These are phyloP conservation scores for Xerocomus brunneocitrinus DNA, from an alignment of 768 basidiomycete genomes.

Conservation along the genomic window DNA sequence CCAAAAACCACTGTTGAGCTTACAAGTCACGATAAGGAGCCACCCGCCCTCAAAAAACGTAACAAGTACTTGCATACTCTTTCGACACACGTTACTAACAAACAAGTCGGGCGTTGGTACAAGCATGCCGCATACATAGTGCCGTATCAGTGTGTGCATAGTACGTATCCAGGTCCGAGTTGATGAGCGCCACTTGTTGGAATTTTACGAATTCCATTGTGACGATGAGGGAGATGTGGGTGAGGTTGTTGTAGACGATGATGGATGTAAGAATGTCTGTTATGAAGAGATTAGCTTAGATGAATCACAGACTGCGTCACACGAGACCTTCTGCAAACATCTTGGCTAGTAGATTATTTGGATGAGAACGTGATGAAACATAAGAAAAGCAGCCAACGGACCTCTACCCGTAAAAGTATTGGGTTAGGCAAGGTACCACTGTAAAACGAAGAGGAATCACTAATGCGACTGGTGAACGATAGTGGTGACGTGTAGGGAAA, in stretches of 20 bases:
- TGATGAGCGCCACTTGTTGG: conserved; percentile 96
- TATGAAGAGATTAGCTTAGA: conserved; percentile 5
- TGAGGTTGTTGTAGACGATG: conserved; percentile 98
- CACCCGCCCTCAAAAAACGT: too few species aligned
- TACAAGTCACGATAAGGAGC: too few species aligned
- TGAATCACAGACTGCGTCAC: not conserved
- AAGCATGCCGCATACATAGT: too few species aligned
- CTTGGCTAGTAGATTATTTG: conserved; percentile 44
- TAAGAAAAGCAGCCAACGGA: conserved; percentile 28
- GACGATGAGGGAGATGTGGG: conserved; percentile 97
- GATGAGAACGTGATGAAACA: not conserved
- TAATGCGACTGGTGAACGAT: conserved; percentile 20
- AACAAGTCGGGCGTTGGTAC: too few species aligned
- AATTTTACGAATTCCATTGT: conserved; percentile 99
- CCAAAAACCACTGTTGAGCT: too few species aligned
- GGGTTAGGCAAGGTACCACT: conserved; percentile 86
- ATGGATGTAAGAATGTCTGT: conserved; percentile 96
- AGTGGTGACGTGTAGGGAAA: not conserved
- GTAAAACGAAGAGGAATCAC: conserved; percentile 83
- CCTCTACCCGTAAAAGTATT: conserved; percentile 60
- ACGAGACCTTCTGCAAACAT: conserved; percentile 76
- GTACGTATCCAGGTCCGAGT: conserved; percentile 98
- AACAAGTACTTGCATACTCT: too few species aligned
- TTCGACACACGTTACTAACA: too few species aligned
- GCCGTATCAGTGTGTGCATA: conserved; percentile 85